phyloP scores from a whole-genome alignment of 306 rosid species.

The Arachis hypogaea region DNA sequence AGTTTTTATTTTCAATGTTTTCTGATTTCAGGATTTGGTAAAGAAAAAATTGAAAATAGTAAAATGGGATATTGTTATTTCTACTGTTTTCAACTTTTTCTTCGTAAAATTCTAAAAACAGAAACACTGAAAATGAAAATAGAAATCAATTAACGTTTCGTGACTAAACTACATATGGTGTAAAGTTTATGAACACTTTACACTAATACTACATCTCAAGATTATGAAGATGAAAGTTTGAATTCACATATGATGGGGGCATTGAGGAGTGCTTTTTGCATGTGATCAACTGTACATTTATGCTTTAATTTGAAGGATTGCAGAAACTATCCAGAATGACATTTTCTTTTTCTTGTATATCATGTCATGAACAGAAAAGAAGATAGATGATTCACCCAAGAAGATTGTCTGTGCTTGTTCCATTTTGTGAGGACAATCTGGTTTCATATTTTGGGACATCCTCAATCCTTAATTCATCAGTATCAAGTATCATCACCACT shows the following conservation, averaged over 20 bases:
- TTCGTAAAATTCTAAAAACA: too few relatives aligned
- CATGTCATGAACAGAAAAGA: conserved; percentile 55
- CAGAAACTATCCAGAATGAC: conserved; percentile 22
- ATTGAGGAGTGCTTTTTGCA: not conserved
- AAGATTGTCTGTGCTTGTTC: conserved; percentile 69
- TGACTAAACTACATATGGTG: too few relatives aligned
- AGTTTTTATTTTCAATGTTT: too few relatives aligned
- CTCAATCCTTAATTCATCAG: conserved; percentile 16
- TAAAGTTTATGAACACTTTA: too few relatives aligned
- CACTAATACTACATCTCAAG: not conserved
- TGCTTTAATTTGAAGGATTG: not conserved
- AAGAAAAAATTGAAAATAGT: too few relatives aligned
- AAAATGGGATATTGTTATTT: too few relatives aligned
- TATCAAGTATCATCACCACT: not conserved
- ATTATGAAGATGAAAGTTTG: not conserved
- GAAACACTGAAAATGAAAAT: too few relatives aligned
- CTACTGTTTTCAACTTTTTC: too few relatives aligned
- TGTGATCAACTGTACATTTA: not conserved
- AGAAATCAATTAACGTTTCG: too few relatives aligned
- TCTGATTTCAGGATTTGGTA: too few relatives aligned
- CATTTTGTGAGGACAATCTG: conserved; percentile 53
- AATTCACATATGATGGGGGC: not conserved
- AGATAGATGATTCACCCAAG: conserved; percentile 59
- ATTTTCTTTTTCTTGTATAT: not conserved
- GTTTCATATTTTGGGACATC: conserved; percentile 1